phyloP scores from a whole-genome alignment of 805 yeast species.

The Barnettozyma sp. region DNA sequence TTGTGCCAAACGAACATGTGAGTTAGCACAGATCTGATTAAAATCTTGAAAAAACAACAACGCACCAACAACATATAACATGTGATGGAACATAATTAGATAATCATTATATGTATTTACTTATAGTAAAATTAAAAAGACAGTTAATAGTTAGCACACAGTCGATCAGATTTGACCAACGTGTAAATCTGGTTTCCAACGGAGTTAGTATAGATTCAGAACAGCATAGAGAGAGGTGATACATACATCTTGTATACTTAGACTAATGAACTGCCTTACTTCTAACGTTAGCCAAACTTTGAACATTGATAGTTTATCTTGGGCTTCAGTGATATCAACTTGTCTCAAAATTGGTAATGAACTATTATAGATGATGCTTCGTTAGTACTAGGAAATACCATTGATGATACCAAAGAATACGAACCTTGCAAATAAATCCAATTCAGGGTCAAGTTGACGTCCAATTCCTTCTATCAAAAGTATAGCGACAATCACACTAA shows the following conservation, averaged over 20 bases:
- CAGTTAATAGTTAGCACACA: conserved; percentile 59
- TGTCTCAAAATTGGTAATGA: conserved; percentile 46
- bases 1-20: too few species aligned
- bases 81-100: too few species aligned
- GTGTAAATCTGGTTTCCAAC: conserved; percentile 35
- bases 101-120: too few species aligned
- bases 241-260: conserved; percentile 75
- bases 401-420: conserved; percentile 43
- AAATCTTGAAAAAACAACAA: too few species aligned
- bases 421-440: conserved; percentile 94
- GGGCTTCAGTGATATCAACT: conserved; percentile 62
- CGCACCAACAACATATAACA: too few species aligned
- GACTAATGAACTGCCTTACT: conserved; percentile 76
- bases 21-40: too few species aligned
- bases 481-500: conserved; percentile 92
- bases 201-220: conserved; percentile 9
- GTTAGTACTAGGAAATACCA: conserved; percentile 28
- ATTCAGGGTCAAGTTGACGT: conserved; percentile 83
- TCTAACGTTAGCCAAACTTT: conserved; percentile 90
- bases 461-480: conserved; percentile 91
- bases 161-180: conserved; percentile 55
- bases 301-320: conserved; percentile 71
- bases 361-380: conserved; percentile 14
- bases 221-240: background rate
- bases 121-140: too few species aligned